A percentile compares a stretch with the other conserved stretches of the same genome.
These are phyloP conservation scores for Lactarius sp. DNA, from an alignment of 768 basidiomycete species.

Conservation along the genomic window DNA sequence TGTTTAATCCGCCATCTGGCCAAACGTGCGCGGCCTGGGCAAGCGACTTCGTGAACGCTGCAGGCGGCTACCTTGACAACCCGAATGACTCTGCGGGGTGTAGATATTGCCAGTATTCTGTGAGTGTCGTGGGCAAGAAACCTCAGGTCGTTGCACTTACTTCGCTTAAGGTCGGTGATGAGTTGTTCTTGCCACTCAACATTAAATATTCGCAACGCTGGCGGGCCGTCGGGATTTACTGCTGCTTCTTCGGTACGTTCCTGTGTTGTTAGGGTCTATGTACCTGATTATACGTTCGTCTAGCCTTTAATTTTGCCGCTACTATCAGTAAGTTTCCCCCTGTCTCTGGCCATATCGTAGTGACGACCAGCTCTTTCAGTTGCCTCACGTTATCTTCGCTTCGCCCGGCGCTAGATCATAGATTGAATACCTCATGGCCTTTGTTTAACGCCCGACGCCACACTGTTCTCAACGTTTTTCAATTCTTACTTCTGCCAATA, in stretches of 20 bases:
- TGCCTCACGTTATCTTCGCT: conserved; percentile 58
- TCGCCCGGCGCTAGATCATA: conserved; percentile 21
- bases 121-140: conserved; percentile 24
- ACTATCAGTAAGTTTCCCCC: conserved; percentile 43
- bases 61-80: conserved; percentile 76
- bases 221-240: conserved; percentile 64
- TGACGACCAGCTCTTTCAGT: conserved; percentile 35
- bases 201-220: conserved; percentile 58
- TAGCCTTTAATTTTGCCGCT: conserved; percentile 64
- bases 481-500: background rate
- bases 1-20: conserved; percentile 67
- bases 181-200: conserved; percentile 66
- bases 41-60: conserved; percentile 49
- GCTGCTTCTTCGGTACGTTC: conserved; percentile 52
- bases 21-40: conserved; percentile 74
- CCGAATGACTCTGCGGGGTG: conserved; percentile 54
- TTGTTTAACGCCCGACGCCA: background rate
- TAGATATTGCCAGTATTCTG: conserved; percentile 64
- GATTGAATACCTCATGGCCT: background rate
- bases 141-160: background rate
- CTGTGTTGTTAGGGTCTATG: background rate
- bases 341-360: background rate
- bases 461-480: background rate
- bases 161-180: conserved; percentile 47
- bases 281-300: background rate